phyloP scores from a whole-genome alignment of 2,329 filamentous ascomycete species.

The Diaporthe caulivora region DNA sequence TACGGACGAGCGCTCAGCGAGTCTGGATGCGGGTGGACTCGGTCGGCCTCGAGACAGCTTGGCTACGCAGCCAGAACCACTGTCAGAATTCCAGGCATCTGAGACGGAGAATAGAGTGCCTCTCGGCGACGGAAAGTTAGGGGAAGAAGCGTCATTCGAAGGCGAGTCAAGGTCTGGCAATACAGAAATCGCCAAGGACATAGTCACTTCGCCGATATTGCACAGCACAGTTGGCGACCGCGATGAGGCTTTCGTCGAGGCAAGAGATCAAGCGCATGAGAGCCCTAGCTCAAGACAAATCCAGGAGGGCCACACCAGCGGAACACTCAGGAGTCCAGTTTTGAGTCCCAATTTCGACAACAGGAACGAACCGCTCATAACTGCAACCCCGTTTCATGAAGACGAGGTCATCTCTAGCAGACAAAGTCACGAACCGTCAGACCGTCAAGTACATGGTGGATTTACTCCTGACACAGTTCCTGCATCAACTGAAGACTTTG shows the following conservation, averaged over 20 bases:
- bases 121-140: not conserved
- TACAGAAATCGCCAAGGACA: not conserved
- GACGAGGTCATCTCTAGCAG: not conserved
- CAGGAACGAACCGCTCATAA: slow-evolving; percentile 8
- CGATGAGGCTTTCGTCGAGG: slow-evolving; percentile 5
- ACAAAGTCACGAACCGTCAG: not conserved
- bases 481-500: slow-evolving; percentile 21
- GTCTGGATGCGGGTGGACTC: not conserved
- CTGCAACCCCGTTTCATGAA: not conserved
- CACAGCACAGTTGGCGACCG: not conserved
- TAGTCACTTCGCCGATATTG: not conserved
- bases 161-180: not conserved
- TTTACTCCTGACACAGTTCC: not conserved
- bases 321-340: slow-evolving; percentile 10
- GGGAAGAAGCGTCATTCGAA: not conserved
- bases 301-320: not conserved
- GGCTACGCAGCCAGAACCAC: not conserved
- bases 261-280: slow-evolving; percentile 31
- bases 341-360: slow-evolving; percentile 13
- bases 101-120: not conserved
- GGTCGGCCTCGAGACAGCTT: not conserved
- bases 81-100: not conserved
- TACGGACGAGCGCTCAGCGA: not conserved
- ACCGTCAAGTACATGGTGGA: not conserved
- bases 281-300: slow-evolving; percentile 9